Conservation (phyloP, 495 filamentous ascomycete species). For the Penicillium antarcticum region DNA sequence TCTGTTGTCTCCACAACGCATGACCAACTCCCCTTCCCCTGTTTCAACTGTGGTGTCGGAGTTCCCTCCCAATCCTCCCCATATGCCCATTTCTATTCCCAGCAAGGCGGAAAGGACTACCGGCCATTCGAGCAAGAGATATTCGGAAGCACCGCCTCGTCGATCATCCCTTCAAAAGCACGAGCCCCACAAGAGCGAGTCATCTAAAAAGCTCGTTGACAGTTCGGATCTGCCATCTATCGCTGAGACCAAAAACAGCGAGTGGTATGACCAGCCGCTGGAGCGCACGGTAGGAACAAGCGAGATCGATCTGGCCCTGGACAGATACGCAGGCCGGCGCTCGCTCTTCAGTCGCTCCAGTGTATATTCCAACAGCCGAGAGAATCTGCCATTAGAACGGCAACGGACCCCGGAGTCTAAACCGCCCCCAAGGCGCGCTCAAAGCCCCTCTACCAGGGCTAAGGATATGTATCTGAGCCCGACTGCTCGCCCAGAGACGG, state of each 20-base stretch:
- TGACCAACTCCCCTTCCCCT: conserved; percentile 43
- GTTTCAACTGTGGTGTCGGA: conserved; percentile 36
- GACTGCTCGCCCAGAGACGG: conserved; percentile 1
- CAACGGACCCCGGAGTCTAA: conserved; percentile 16
- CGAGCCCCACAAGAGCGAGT: conserved; percentile 5
- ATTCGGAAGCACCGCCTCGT: conserved; percentile 27
- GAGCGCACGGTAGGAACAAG: conserved; percentile 35
- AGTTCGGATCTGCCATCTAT: conserved; percentile 20
- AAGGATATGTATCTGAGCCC: conserved; percentile 25
- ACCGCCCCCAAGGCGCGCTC: conserved; percentile 14
- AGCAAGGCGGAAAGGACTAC: conserved; percentile 11
- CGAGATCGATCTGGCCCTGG: conserved; percentile 38
- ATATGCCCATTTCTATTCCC: too few species aligned
- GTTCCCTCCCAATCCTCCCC: conserved; percentile 7
- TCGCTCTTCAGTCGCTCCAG: conserved; percentile 25
- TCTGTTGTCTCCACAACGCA: conserved; percentile 44
- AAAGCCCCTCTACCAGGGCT: conserved; percentile 16
- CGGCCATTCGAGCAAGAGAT: conserved; percentile 14
- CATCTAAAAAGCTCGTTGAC: conserved; percentile 8
- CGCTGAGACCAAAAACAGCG: conserved; percentile 18
- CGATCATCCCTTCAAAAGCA: conserved; percentile 1
- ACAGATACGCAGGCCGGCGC: conserved; percentile 29
- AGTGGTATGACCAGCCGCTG: conserved; percentile 28
- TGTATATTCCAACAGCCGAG: conserved; percentile 22
- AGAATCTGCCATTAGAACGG: conserved; percentile 20